Evolutionary conservation across 23 red algal genomes (phyloP).

Genomic region (Gracilaria domingensis): DNA sequence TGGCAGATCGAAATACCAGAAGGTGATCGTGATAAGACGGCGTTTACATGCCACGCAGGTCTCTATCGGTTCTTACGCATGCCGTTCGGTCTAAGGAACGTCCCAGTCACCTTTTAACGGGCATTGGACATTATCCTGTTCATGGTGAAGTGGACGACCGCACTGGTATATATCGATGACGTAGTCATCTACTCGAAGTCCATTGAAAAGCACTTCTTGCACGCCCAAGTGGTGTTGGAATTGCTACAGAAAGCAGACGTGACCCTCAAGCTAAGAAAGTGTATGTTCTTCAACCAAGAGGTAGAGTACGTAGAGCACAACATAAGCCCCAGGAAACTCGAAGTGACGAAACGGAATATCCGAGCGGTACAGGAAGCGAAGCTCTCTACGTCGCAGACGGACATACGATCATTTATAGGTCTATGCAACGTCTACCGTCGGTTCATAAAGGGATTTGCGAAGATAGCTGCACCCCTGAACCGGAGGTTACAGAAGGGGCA

Average conservation of each 20-base stretch:
- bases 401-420: slow-evolving; percentile 19
- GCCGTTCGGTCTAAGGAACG: background rate
- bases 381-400: background rate
- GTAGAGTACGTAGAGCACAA: slow-evolving; percentile 28
- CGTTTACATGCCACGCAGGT: slow-evolving; percentile 4
- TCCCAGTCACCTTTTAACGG: slow-evolving; percentile 21
- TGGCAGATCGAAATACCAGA: slow-evolving; percentile 32
- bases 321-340: background rate
- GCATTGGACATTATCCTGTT: slow-evolving; percentile 12
- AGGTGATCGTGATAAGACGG: slow-evolving; percentile 11
- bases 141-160: background rate
- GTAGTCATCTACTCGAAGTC: slow-evolving; percentile 14
- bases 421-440: slow-evolving; percentile 46
- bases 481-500: background rate
- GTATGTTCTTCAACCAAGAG: background rate
- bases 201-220: background rate
- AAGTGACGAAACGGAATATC: background rate
- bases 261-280: slow-evolving; percentile 28
- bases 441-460: slow-evolving; percentile 24
- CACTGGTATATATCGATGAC: slow-evolving; percentile 22
- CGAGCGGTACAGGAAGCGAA: background rate
- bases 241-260: background rate
- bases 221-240: background rate
- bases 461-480: slow-evolving; percentile 30
- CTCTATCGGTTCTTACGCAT: background rate